Evolutionary conservation across 305 asterid species (phyloP).

Genomic region (Solanum hybrid): DNA sequence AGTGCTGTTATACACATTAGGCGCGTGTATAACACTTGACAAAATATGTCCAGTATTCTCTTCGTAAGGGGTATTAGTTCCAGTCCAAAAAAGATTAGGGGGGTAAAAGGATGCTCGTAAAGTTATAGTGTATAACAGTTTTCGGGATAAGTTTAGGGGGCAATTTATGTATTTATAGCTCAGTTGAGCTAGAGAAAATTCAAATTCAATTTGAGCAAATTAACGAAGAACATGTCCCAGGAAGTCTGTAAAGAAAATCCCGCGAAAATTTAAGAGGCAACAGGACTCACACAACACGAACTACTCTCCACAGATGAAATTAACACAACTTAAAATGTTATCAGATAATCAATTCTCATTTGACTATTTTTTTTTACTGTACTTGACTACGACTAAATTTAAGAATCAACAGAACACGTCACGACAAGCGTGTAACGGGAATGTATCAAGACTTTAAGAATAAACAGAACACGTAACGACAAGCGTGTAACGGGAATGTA

Average conservation of each 20-base stretch:
- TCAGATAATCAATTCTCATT: neutral
- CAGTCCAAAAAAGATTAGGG: neutral
- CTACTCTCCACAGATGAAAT: neutral
- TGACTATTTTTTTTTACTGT: neutral
- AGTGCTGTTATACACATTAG: neutral
- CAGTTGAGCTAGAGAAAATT: neutral
- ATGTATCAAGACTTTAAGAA: neutral
- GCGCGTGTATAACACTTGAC: neutral
- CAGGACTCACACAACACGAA: neutral
- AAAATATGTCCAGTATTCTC: neutral
- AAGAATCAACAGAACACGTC: neutral
- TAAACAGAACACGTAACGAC: neutral
- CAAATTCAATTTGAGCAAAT: neutral
- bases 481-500: neutral
- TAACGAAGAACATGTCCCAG: neutral
- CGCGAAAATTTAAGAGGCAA: neutral
- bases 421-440: neutral
- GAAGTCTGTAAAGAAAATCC: neutral
- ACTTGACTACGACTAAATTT: neutral
- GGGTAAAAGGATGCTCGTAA: neutral
- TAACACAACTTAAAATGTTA: neutral
- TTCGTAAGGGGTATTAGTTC: neutral
- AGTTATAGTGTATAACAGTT: neutral
- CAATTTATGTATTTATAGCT: neutral
- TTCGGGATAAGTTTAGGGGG: neutral